Evolutionary conservation across 2,329 filamentous ascomycete genomes (phyloP), one percentile per base, ranked within the genome.

Genomic region (Trichoderma aggressivum): DNA sequence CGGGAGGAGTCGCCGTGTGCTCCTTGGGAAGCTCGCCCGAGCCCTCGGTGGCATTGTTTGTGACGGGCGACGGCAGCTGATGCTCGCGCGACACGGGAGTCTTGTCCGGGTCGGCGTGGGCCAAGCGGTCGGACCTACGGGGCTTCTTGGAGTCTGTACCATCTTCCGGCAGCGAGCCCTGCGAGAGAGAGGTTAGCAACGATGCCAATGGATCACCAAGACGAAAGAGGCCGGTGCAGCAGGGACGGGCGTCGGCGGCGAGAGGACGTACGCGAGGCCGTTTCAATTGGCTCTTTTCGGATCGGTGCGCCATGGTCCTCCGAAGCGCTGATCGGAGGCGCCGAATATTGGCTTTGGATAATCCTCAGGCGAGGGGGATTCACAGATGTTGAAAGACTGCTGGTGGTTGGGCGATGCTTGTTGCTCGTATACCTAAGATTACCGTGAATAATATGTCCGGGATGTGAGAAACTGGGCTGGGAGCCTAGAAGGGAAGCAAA

Each of bases 211-310:
- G 56, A 43, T 71, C 68, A 53, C 59, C 58, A 61, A 34, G 21
- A 28, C 26, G 26, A 3, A 28, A 6, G 12, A 12, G 16, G 16
- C 12, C 47, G 43, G 47, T 28, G 30, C 47, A 36, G 30, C 47
- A 36, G 58, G 11, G 67, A 55, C 12, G 32, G 34, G 63, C 34
- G 28, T 73, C 72, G 39, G 75, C 72, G 26, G 65, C 69, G 71
- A 75, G 36, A 73, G 80, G 73, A 72, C 88, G 79, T 86, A 96
- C 93, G 81, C 91, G 88, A 76, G 85, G 88, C 79, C 94, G 90
- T 86, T 97, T 97, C 84, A 96, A 89, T 83, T 92, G 91, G 84
- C 91, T 94, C 85, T 93, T 93, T 82, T 96, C 92, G 75, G 82
- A 80, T 77, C 85, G 83, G 81, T 89, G 86, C 81, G 88, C 83